These are phyloP conservation scores for Lactifluus rugatus DNA, from an alignment of 768 basidiomycete species.

Conservation along the genomic window DNA sequence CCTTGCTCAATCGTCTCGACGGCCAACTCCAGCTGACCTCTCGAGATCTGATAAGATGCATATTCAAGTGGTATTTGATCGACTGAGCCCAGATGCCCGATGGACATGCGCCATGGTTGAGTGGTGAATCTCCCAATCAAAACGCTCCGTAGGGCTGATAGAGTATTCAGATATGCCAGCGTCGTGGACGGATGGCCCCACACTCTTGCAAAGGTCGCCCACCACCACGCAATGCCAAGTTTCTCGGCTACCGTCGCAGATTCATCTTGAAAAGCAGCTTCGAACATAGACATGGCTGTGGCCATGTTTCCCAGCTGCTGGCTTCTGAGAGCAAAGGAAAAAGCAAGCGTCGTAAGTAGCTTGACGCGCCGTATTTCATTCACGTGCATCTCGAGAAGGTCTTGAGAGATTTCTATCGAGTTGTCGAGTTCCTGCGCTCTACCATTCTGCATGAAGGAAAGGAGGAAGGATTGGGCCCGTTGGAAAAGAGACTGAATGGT, in stretches of 20 bases:
- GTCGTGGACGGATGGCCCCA: neutral
- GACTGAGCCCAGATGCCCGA: neutral
- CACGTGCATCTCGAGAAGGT: neutral
- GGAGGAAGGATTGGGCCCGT: neutral
- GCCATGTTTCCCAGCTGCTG: neutral
- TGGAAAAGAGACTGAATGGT: neutral
- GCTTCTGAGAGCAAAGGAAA: neutral
- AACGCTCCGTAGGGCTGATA: neutral
- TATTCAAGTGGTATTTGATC: neutral
- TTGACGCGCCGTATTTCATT: neutral
- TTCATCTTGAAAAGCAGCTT: neutral
- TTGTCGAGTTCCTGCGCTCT: neutral
- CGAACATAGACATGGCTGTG: neutral
- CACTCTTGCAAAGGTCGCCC: neutral
- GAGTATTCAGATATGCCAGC: neutral
- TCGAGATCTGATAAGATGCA: neutral
- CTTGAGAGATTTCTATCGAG: neutral
- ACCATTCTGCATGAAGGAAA: neutral
- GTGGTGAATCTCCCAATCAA: neutral
- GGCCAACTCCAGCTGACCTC: neutral
- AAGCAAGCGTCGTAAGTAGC: neutral
- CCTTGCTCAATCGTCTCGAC: constrained; percentile 7
- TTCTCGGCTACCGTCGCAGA: neutral
- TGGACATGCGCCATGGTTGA: neutral
- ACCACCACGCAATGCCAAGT: neutral